These are phyloP conservation scores for Podosphaera xanthii DNA, from an alignment of 2,329 filamentous ascomycete genomes.

Conservation along the genomic window DNA sequence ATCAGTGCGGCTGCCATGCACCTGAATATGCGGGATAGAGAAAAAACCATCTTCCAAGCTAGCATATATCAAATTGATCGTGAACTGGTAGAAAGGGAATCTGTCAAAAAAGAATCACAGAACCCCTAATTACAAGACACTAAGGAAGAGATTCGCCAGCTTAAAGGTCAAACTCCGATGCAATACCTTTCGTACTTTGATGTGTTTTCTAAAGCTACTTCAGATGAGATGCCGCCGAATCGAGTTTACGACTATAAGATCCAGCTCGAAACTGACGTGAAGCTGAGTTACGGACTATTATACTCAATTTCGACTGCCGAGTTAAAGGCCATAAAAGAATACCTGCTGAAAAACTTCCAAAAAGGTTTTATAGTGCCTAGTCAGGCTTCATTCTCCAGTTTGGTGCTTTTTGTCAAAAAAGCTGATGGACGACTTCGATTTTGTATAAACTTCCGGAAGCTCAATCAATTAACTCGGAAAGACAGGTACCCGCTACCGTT, in stretches of 20 bases:
- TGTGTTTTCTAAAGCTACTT: neutral
- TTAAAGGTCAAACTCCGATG: neutral
- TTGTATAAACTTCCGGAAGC: neutral
- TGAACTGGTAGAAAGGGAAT: no score
- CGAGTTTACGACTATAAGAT: neutral
- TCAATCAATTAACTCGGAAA: neutral
- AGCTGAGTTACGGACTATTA: neutral
- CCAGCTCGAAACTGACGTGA: neutral
- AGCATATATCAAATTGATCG: no score
- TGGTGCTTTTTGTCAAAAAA: neutral
- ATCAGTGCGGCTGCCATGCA: no score
- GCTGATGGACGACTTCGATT: neutral
- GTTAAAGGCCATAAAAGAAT: neutral
- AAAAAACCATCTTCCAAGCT: no score
- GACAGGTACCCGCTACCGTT: neutral
- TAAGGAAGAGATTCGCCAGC: no score
- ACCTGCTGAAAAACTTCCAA: neutral
- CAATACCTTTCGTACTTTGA: neutral
- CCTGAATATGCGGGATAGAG: no score
- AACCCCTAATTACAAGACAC: no score
- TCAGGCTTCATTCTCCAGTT: neutral
- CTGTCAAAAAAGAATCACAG: no score
- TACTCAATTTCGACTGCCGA: neutral
- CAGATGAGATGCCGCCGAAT: neutral
- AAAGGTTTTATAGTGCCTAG: neutral